Evolutionary conservation across 345 rosid species (phyloP).

Genomic region (Populus euphratica): DNA sequence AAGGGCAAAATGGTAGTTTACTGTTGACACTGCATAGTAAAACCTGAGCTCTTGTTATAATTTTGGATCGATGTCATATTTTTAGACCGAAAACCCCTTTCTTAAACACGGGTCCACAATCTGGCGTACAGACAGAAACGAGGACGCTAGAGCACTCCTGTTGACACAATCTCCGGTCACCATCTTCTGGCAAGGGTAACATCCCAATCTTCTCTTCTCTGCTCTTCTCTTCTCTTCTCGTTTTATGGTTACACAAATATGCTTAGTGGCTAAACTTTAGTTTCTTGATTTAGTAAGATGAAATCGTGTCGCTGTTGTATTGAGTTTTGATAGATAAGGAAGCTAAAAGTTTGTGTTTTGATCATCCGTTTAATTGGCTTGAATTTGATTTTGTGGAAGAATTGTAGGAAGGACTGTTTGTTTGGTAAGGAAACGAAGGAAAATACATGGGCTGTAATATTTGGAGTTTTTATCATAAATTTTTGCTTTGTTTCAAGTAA

Average conservation of each 20-base stretch:
- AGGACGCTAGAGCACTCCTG: too few species aligned
- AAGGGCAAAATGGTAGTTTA: too few species aligned
- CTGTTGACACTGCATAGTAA: too few species aligned
- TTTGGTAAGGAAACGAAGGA: neutral
- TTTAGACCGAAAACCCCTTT: too few species aligned
- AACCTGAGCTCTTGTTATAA: too few species aligned
- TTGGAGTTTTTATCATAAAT: neutral
- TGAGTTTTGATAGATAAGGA: neutral
- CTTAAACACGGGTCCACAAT: neutral
- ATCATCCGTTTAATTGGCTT: neutral
- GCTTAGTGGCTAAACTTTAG: neutral
- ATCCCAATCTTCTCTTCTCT: neutral
- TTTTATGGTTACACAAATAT: too few species aligned
- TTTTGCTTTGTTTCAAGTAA: neutral
- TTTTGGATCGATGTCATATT: too few species aligned
- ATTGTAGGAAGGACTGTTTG: neutral
- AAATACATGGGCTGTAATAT: neutral
- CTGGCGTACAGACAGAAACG: neutral
- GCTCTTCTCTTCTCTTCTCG: neutral
- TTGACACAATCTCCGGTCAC: neutral
- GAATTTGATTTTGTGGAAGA: too few species aligned
- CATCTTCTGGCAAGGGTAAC: neutral
- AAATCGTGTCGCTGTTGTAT: neutral
- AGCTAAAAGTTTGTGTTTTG: neutral
- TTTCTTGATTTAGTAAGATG: neutral